A percentile compares a stretch with the other conserved stretches of the same genome.
Evolutionary conservation across 345 rosid species (phyloP).

Genomic region (Populus alba): DNA sequence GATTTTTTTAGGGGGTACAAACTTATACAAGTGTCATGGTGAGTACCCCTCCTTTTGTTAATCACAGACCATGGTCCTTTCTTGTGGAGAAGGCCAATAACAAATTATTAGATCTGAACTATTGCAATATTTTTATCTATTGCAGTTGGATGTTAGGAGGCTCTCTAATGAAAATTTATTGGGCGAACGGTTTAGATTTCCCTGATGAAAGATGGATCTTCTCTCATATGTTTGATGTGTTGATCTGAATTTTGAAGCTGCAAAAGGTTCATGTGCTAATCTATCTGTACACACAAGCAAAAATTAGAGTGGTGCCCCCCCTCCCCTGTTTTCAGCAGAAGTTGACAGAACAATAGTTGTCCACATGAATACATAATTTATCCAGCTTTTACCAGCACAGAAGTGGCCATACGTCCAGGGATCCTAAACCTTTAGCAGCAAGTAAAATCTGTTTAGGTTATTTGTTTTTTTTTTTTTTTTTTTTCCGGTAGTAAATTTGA

Average conservation of each 20-base stretch:
- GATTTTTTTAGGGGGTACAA: not conserved
- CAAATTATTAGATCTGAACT: not conserved
- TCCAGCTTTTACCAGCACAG: too few relatives aligned
- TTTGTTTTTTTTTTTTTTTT: too few relatives aligned
- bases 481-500: not conserved
- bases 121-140: not conserved
- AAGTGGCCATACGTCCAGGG: not conserved
- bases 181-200: not conserved
- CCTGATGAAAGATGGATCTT: not conserved
- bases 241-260: not conserved
- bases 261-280: not conserved
- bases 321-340: not conserved
- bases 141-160: not conserved
- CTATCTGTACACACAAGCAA: not conserved
- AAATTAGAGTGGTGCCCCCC: too few relatives aligned
- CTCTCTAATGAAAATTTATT: not conserved
- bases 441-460: not conserved
- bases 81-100: not conserved
- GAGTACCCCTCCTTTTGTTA: not conserved
- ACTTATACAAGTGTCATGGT: not conserved
- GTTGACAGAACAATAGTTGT: not conserved
- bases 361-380: not conserved
- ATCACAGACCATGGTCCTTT: not conserved
- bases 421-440: not conserved
- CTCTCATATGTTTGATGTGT: not conserved